A percentile compares a stretch with the other conserved stretches of the same genome.
Evolutionary conservation across 352 stramenopile species (phyloP).

Genomic region (Globisporangium viniferum): DNA sequence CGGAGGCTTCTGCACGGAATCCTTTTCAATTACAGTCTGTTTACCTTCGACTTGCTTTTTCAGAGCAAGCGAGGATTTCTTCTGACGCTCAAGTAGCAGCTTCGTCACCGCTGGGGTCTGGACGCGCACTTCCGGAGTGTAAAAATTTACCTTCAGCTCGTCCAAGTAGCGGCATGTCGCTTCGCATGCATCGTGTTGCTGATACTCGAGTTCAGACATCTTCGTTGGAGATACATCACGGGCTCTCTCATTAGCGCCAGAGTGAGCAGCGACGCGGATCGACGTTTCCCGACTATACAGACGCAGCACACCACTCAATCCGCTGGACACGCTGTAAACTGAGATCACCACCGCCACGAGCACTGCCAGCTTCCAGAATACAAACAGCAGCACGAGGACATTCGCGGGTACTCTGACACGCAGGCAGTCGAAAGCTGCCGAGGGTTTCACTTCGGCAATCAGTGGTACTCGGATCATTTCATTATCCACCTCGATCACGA

Average conservation of each 20-base stretch:
- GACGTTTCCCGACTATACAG: not conserved
- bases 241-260: not conserved
- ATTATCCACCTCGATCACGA: conserved; percentile 33
- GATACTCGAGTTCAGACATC: not conserved
- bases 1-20: not conserved
- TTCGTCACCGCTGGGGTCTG: conserved; percentile 15
- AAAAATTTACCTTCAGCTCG: conserved; percentile 12
- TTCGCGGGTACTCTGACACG: conserved; percentile 18
- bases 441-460: conserved; percentile 6
- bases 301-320: not conserved
- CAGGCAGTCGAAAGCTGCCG: conserved; percentile 29
- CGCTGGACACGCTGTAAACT: not conserved
- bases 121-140: not conserved
- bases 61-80: not conserved
- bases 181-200: not conserved
- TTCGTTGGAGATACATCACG: not conserved
- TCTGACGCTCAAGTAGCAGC: conserved; percentile 14
- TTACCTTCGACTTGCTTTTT: not conserved
- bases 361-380: conserved; percentile 17
- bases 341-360: not conserved
- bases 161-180: not conserved
- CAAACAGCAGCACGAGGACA: conserved; percentile 10
- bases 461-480: conserved; percentile 24
- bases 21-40: not conserved
- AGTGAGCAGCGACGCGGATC: not conserved